Evolutionary conservation across 495 filamentous ascomycete genomes (phyloP), one percentile per base, ranked within the genome.

Genomic region (Penicillium psychrofluorescens): DNA sequence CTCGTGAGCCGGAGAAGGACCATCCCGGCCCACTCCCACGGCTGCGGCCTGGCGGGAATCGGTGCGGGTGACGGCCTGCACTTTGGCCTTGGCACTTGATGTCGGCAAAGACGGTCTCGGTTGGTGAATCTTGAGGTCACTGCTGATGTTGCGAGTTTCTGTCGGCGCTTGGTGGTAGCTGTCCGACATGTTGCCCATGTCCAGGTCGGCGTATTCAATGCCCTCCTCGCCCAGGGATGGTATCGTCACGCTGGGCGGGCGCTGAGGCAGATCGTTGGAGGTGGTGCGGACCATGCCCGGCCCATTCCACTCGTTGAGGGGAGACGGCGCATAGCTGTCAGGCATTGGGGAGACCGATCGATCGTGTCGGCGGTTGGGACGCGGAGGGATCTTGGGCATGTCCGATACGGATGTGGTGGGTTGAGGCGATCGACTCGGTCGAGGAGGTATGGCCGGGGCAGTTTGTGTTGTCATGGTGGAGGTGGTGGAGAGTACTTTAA

Each of bases 151-250:
- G 50, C 85, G 81, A 31, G 83, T 90, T 57, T 92, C 81, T 45
- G 81, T 53, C 6, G 71, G 68, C 35, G 62, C 61, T 42, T 70
- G 53, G 12, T 76, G 70, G 15, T 78, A 62, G 35, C 48, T 51
- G 32, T 64, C 56, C 11, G 61, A 50, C 35, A 54, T 34, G 42
- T 64, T 63, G 9, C 64, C 56, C 29, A 77, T 64, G 44, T 72
- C 54, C 40, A 88, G 59, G 43, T 75, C 78, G 15, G 78, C 86
- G 63, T 96, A 96, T 67, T 96, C 90, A 46, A 71, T 80, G 43
- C 90, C 90, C 66, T 96, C 90, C 61, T 95, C 82, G 29, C 90
- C 90, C 41, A 95, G 72, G 2, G 86, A 85, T 13, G 90, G 89
- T 54, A 95, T 80, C 29, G 81, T 78, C 38, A 90, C 83, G 56